Base-by-base conservation (phyloP, 2,329 filamentous ascomycete genomes). In the Sphaerulina vaccinii region DNA sequence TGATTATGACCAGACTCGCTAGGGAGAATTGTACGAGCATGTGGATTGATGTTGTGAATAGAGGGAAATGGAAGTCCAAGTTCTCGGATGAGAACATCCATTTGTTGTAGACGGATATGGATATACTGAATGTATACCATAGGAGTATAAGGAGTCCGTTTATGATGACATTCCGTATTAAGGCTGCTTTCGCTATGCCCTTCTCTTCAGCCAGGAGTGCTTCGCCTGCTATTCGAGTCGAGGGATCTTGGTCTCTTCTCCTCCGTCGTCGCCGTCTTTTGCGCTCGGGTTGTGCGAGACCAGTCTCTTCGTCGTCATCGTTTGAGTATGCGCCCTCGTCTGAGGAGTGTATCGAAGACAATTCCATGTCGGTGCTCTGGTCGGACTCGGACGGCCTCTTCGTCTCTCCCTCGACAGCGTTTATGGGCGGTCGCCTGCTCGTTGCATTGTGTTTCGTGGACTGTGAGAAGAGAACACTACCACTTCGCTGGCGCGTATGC, bases 31-130 rank as follows among this genome's bases (percentile, higher is more conserved):
- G 93, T 43, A 99, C 90, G 18, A 91, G 75, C 91, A 97, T 97
- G 74, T 99, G 93, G 69, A 93, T 78, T 58, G 89, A 88, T 3
- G 93, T 99, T 9, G 91, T 96, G 72, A 97, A 97, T 43, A 99
- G 80, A 33, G 93, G 93, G 65, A 93, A 97, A 45, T 88, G 85
- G 69, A 99, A 99, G 71, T 96, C 86, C 62, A 95, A 82, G 60
- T 87, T 83, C 61, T 86, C 81, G 56, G 86, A 81, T 65, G 88
- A 88, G 73, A 99, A 97, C 92, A 99, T 97, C 93, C 93, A 97
- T 75, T 96, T 97, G 80, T 99, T 99, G 78, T 97, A 99, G 86
- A 96, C 80, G 56, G 90, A 95, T 68, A 96, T 96, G 43, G 88
- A 90, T 59, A 97, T 81, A 15, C 91, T 96, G 72, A 97, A 97